These are phyloP conservation scores for Russula sp. DNA, from an alignment of 768 basidiomycete species.

Conservation along the genomic window DNA sequence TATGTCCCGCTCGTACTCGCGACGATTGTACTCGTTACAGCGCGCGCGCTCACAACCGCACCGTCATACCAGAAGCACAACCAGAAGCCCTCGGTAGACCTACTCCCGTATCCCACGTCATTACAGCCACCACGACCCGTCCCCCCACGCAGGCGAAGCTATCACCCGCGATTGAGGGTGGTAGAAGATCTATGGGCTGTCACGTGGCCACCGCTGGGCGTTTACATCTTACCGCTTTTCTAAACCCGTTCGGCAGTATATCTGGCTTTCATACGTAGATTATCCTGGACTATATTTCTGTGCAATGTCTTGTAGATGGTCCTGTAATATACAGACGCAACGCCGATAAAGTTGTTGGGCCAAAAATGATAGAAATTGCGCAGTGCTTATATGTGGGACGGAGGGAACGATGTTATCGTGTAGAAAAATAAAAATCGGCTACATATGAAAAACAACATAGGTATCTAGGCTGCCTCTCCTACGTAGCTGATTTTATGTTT, in stretches of 20 bases:
- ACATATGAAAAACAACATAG: background rate
- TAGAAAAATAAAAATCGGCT: background rate
- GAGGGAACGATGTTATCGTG: background rate
- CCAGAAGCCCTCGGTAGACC: background rate
- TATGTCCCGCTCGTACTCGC: slow-evolving; percentile 67
- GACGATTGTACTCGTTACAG: slow-evolving; percentile 52
- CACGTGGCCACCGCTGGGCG: slow-evolving; percentile 16
- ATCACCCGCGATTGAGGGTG: background rate
- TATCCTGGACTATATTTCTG: background rate
- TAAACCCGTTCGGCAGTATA: background rate
- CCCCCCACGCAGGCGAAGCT: background rate
- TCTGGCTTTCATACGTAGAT: background rate
- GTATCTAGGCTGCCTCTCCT: background rate
- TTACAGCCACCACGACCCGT: background rate
- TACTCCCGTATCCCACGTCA: background rate
- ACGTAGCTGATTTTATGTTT: too few species aligned
- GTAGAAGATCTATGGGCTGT: slow-evolving; percentile 4
- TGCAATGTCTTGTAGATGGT: background rate
- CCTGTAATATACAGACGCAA: background rate
- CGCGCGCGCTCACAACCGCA: background rate
- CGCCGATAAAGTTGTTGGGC: background rate
- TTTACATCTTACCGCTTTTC: slow-evolving; percentile 5
- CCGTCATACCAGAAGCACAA: background rate
- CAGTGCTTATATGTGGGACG: background rate
- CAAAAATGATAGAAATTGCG: background rate